Base-by-base conservation (phyloP, 179 eudicot species). In the Actinidia arguta region DNA sequence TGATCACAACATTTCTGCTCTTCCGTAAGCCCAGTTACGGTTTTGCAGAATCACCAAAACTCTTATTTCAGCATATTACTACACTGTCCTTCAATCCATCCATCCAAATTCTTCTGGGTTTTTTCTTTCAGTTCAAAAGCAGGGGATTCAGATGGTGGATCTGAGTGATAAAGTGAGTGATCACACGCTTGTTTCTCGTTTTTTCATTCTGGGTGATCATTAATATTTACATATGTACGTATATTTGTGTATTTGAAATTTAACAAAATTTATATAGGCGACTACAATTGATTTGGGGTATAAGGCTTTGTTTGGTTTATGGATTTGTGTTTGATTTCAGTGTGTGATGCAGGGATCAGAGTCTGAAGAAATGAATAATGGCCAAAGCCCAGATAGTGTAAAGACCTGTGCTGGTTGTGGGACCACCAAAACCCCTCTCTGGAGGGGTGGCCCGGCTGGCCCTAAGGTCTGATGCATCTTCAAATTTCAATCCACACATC, bases 391-490 rank as follows among this genome's bases (percentile, higher is more conserved):
- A 75, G 93, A 91, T 12, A 88, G 83, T 72, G 80, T 61, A 2
- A 90, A 89, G 67, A 91, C 90, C 18, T 96, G 99, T 81, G 89
- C 87, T 73, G 96, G 94, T 86, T 96, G 99, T 79, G 98, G 98
- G 4, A 93, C 99, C 20, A 88, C 98, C 0, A 96, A 92, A 81
- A 96, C 99, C 52, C 99, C 98, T 58, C 94, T 96, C 5, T 96
- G 99, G 99, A 80, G 99, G 74, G 92, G 96, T 55, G 99, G 99
- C n/a, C 97, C 99, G 6, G 93, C 92, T 50, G 99, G 97, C 31
- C 99, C 99, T 36, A 96, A 94, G 99, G 99, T 96, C 17, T 6
- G 54, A 44, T 47, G 7, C 80, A 58, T 44, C n/a, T 55, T 48
- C 46, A 27, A 27, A 12, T 8, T 66, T n/a, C n/a, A n/a, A n/a